Evolutionary conservation across 2,329 filamentous ascomycete genomes (phyloP).

Genomic region (Stylonectria norvegica): DNA sequence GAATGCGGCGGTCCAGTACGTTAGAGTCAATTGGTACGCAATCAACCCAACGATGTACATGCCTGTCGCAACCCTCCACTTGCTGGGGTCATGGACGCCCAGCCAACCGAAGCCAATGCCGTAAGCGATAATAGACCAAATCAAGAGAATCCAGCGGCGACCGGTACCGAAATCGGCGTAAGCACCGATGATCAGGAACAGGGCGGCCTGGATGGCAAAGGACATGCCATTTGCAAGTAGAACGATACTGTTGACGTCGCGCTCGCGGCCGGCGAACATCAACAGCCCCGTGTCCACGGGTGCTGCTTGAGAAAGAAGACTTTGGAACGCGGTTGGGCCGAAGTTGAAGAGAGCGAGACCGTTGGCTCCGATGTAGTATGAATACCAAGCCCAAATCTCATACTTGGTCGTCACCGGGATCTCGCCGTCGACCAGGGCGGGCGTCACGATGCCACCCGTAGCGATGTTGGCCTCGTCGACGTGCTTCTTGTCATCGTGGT

Average conservation of each 20-base stretch:
- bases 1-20: conserved; percentile 64
- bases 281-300: conserved; percentile 50
- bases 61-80: conserved; percentile 59
- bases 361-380: conserved; percentile 65
- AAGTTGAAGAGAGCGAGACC: conserved; percentile 62
- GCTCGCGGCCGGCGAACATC: conserved; percentile 51
- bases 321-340: conserved; percentile 62
- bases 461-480: background rate
- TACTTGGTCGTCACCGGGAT: conserved; percentile 11
- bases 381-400: conserved; percentile 29
- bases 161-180: conserved; percentile 64
- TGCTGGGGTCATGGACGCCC: conserved; percentile 55
- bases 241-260: conserved; percentile 64
- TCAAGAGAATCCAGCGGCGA: conserved; percentile 59
- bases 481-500: background rate
- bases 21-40: conserved; percentile 63
- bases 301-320: conserved; percentile 59
- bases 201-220: conserved; percentile 62
- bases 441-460: background rate
- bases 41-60: conserved; percentile 66
- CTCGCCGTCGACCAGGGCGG: background rate
- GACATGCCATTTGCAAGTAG: conserved; percentile 64
- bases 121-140: conserved; percentile 58
- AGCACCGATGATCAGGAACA: conserved; percentile 51
- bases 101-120: conserved; percentile 65